Percentiles rank a stretch among this genome's conserved stretches.
Evolutionary conservation across 1,284 basidiomycete genomes (phyloP).

Genomic region (Heterobasidion irregulare): DNA sequence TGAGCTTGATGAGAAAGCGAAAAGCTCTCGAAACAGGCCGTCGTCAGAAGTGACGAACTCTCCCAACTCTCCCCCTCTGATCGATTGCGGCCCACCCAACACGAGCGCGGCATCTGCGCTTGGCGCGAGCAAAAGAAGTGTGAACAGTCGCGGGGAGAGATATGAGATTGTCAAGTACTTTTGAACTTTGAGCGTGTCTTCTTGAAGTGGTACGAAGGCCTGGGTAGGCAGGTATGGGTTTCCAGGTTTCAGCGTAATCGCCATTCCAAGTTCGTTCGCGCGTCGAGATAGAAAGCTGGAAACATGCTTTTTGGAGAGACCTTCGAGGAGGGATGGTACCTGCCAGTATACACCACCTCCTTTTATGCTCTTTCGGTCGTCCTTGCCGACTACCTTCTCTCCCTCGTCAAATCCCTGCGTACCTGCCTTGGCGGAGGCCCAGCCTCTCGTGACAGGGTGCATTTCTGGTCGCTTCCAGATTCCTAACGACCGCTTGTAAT

Average conservation of each 20-base stretch:
- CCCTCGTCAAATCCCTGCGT: not conserved
- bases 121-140: slow-evolving; percentile 38
- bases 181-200: slow-evolving; percentile 1
- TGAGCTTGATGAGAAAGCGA: not conserved
- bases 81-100: not conserved
- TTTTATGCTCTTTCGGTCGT: slow-evolving; percentile 3
- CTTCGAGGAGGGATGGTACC: slow-evolving; percentile 29
- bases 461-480: slow-evolving; percentile 65
- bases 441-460: slow-evolving; percentile 20
- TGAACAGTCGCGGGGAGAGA: slow-evolving; percentile 46
- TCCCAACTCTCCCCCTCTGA: not conserved
- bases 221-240: slow-evolving; percentile 22
- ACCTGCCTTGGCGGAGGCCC: slow-evolving; percentile 1
- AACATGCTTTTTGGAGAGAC: slow-evolving; percentile 27
- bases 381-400: not conserved
- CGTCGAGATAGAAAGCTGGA: slow-evolving; percentile 26
- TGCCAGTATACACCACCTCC: slow-evolving; percentile 43
- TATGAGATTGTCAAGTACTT: slow-evolving; percentile 35
- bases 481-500: slow-evolving; percentile 53
- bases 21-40: slow-evolving; percentile 2
- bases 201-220: slow-evolving; percentile 13
- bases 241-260: slow-evolving; percentile 31
- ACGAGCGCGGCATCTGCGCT: not conserved
- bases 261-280: slow-evolving; percentile 23
- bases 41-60: slow-evolving; percentile 8